Conservation (phyloP, 257 asterid species). For the Vinca minor region DNA sequence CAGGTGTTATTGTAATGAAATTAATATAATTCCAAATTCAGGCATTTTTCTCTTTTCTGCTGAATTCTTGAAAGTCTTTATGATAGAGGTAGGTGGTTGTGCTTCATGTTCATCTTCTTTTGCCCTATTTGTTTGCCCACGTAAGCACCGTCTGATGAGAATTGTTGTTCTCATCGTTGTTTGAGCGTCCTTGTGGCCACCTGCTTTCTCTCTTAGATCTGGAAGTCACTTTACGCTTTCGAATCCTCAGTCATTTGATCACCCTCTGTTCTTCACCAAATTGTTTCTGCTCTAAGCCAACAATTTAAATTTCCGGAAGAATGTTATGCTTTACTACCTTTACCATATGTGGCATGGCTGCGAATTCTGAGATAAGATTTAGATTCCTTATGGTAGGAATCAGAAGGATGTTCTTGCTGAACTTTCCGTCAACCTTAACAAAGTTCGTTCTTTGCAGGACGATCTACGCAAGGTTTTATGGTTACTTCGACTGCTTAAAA, state of each 20-base stretch:
- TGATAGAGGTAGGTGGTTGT: background rate
- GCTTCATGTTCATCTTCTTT: background rate
- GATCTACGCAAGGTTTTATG: slow-evolving; percentile 8
- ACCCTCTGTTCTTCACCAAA: background rate
- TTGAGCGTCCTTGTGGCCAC: background rate
- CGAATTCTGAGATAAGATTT: background rate
- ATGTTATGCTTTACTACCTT: slow-evolving; percentile 4
- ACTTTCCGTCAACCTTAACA: slow-evolving; percentile 1
- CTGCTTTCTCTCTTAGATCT: background rate
- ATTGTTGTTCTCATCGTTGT: background rate
- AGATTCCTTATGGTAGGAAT: too few species aligned
- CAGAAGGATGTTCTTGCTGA: background rate
- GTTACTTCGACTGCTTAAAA: background rate
- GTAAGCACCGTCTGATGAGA: background rate
- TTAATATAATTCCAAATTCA: background rate
- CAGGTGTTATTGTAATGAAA: background rate
- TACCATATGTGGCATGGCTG: background rate
- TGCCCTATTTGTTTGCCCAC: background rate
- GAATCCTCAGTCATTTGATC: background rate
- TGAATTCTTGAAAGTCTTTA: background rate
- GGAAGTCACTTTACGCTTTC: background rate
- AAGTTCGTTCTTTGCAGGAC: background rate
- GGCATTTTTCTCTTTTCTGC: background rate
- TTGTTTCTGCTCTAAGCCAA: background rate
- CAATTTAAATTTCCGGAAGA: background rate